A percentile compares a stretch with the other conserved stretches of the same genome.
Conservation (phyloP, 495 filamentous ascomycete genomes). For the Clohesyomyces aquaticus region DNA sequence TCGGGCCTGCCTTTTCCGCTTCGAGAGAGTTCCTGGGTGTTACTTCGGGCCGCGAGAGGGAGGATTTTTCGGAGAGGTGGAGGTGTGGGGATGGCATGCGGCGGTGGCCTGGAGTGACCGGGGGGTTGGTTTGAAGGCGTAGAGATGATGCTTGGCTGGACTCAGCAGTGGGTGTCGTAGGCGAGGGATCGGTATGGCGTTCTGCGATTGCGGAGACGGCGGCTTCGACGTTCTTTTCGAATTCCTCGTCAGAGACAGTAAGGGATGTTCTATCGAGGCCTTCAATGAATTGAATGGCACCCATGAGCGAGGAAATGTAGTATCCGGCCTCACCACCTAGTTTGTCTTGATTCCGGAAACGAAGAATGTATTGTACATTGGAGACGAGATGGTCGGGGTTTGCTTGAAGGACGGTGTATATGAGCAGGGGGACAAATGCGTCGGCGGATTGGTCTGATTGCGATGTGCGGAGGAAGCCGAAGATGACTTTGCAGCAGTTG, state of each 20-base stretch:
- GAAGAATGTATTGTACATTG: conserved; percentile 96
- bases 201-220: conserved; percentile 97
- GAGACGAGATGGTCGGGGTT: conserved; percentile 95
- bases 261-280: conserved; percentile 90
- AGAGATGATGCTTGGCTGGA: conserved; percentile 31
- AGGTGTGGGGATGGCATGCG: conserved; percentile 43
- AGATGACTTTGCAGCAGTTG: conserved; percentile 99
- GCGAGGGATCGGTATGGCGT: conserved; percentile 60
- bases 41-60: conserved; percentile 57
- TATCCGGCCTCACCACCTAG: conserved; percentile 95
- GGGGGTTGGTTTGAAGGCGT: conserved; percentile 48
- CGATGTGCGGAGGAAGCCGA: conserved; percentile 90
- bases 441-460: conserved; percentile 95
- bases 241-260: conserved; percentile 92
- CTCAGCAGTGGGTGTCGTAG: conserved; percentile 39
- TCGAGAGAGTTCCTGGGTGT: conserved; percentile 61
- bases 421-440: conserved; percentile 91
- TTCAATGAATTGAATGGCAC: conserved; percentile 95
- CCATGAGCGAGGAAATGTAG: conserved; percentile 97
- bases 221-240: conserved; percentile 91
- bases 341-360: conserved; percentile 97
- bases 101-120: conserved; percentile 36
- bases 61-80: conserved; percentile 64
- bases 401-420: conserved; percentile 91
- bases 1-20: conserved; percentile 56